A percentile compares a stretch with the other conserved stretches of the same genome.
Evolutionary conservation across 345 rosid species (phyloP).

Genomic region (Eucalyptus viminalis): DNA sequence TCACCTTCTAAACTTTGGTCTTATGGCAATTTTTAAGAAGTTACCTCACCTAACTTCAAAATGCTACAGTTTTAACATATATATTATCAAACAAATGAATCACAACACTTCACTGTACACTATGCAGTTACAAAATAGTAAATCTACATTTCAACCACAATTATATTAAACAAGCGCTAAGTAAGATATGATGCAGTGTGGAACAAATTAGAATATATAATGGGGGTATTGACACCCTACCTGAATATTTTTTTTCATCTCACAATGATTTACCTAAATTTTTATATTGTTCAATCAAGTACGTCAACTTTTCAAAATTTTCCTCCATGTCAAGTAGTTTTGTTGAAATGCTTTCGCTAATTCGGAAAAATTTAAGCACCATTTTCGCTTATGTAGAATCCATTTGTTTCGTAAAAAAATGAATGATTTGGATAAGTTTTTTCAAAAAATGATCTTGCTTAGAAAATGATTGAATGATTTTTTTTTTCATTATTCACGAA

Average conservation of each 20-base stretch:
- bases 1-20: not conserved
- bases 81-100: not conserved
- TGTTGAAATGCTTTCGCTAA: not conserved
- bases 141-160: not conserved
- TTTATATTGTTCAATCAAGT: not conserved
- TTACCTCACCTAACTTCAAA: not conserved
- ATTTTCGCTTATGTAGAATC: not conserved
- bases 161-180: not conserved
- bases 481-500: too few species aligned
- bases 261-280: not conserved
- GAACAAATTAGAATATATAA: not conserved
- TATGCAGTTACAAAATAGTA: not conserved
- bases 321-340: not conserved
- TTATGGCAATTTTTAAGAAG: too few species aligned
- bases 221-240: not conserved
- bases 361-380: not conserved
- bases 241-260: not conserved
- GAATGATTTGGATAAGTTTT: too few species aligned
- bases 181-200: not conserved
- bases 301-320: not conserved
- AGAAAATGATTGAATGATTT: too few species aligned
- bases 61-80: not conserved
- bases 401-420: too few species aligned
- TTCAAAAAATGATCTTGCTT: too few species aligned
- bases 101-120: not conserved